Conservation (phyloP, 2,329 filamentous ascomycete species). For the Paraconiothyrium sp. region DNA sequence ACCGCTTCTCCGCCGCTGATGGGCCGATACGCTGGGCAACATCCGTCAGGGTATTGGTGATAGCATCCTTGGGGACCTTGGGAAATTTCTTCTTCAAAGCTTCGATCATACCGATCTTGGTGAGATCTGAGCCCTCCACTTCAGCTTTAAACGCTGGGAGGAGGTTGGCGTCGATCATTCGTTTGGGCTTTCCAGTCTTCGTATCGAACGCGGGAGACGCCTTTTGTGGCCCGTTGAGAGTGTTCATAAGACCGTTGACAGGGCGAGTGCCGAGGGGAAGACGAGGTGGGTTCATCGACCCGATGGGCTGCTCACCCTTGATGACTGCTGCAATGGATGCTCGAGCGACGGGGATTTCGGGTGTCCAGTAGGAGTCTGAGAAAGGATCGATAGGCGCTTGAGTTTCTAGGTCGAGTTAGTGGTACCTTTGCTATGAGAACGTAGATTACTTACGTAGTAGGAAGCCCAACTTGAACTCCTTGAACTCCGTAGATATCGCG, state of each 20-base stretch:
- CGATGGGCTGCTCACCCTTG: slow-evolving; percentile 29
- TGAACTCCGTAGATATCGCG: slow-evolving; percentile 60
- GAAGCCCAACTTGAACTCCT: slow-evolving; percentile 77
- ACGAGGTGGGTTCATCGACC: slow-evolving; percentile 52
- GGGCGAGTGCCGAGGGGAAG: slow-evolving; percentile 54
- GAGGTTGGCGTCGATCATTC: slow-evolving; percentile 66
- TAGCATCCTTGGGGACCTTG: slow-evolving; percentile 72
- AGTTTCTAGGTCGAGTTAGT: slow-evolving; percentile 48
- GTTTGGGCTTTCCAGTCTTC: slow-evolving; percentile 53
- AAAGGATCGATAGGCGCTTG: slow-evolving; percentile 80
- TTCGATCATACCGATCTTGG: slow-evolving; percentile 78
- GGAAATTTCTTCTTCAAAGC: slow-evolving; percentile 79
- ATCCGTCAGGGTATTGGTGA: slow-evolving; percentile 74
- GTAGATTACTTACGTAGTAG: slow-evolving; percentile 67
- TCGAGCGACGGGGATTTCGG: slow-evolving; percentile 33
- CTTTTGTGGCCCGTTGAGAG: slow-evolving; percentile 33
- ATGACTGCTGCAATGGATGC: slow-evolving; percentile 19
- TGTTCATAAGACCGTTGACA: slow-evolving; percentile 46
- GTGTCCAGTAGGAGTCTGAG: slow-evolving; percentile 79
- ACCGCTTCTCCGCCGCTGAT: slow-evolving; percentile 71
- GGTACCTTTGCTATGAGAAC: not conserved
- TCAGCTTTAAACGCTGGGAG: slow-evolving; percentile 74
- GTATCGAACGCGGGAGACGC: slow-evolving; percentile 28
- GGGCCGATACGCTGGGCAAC: slow-evolving; percentile 71
- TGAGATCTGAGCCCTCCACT: slow-evolving; percentile 75